Evolutionary conservation across 345 rosid genomes (phyloP).

Genomic region (Rhizophora mangle): DNA sequence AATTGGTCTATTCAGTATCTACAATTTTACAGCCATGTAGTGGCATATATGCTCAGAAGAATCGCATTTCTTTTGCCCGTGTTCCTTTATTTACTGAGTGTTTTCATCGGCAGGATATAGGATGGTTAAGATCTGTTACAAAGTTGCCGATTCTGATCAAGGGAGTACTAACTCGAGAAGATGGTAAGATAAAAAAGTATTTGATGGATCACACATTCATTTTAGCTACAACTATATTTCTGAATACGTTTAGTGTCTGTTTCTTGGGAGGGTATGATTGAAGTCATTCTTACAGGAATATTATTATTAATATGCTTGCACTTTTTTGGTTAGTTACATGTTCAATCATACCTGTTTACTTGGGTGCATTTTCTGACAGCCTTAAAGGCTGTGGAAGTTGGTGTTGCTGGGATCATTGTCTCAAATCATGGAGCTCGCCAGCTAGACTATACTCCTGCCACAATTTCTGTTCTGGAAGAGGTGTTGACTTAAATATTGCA

Average conservation of each 20-base stretch:
- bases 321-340: background rate
- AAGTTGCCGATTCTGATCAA: conserved; percentile 69
- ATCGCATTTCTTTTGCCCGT: background rate
- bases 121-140: conserved; percentile 76
- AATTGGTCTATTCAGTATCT: background rate
- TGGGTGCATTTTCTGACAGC: conserved; percentile 37
- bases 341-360: conserved; percentile 1
- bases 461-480: conserved; percentile 68
- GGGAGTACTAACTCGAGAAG: conserved; percentile 78
- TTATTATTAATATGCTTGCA: background rate
- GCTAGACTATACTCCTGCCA: conserved; percentile 66
- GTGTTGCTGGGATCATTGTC: conserved; percentile 66
- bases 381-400: conserved; percentile 61
- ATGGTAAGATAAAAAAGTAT: conserved; percentile 44
- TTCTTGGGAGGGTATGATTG: background rate
- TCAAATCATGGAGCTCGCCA: conserved; percentile 87
- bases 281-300: background rate
- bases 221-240: background rate
- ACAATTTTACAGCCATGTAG: background rate
- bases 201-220: background rate
- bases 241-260: background rate
- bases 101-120: conserved; percentile 55
- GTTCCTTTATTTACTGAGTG: background rate
- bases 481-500: conserved; percentile 16
- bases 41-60: background rate